Base-by-base conservation (phyloP, 257 asterid species). In the Salvia splendens region DNA sequence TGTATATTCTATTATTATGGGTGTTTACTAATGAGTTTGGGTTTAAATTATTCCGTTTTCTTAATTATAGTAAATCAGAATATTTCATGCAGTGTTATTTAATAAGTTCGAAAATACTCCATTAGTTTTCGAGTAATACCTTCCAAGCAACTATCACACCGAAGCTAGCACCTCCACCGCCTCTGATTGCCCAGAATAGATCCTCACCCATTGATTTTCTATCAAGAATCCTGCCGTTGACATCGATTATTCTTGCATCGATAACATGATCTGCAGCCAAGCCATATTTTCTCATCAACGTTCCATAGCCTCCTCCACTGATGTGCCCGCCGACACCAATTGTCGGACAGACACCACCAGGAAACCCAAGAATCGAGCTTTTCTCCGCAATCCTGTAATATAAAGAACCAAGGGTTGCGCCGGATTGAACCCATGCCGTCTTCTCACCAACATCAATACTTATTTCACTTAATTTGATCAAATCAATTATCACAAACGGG, bases 371-470 rank as follows among this genome's bases (percentile, higher is more conserved):
- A 16, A 30, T 16, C 3, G 51, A 4, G 14, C 61, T 65, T 11
- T 51, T 51, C 16, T 65, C 40, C 0, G 70, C 70, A 0, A 65
- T 38, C 1, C 0, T 6, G 28, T 65, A 65, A 3, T 65, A 51
- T 38, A 65, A 16, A 10, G 40, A 10, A 3, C 70, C 70, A 7
- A 49, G 3, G 3, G 70, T 65, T 3, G 68, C 43, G 8, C 68
- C 68, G 36, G 57, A 16, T 63, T 12, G 50, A 0, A 65, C 70
- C 70, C 70, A 65, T 3, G 70, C 70, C 0, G 61, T 50, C 49
- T 50, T 65, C 14, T 41, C n/a, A 3, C 6, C 40, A 6, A 6
- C 28, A 11, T 65, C 12, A 0, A 62, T 55, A 0, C 2, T 28
- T 11, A 62, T 7, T 45, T 45, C n/a, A 12, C 16, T 28, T 3